Percentiles rank a stretch among this genome's conserved stretches.
phyloP scores from a whole-genome alignment of 2,329 filamentous ascomycete species.

The Bipolaris gigantea region DNA sequence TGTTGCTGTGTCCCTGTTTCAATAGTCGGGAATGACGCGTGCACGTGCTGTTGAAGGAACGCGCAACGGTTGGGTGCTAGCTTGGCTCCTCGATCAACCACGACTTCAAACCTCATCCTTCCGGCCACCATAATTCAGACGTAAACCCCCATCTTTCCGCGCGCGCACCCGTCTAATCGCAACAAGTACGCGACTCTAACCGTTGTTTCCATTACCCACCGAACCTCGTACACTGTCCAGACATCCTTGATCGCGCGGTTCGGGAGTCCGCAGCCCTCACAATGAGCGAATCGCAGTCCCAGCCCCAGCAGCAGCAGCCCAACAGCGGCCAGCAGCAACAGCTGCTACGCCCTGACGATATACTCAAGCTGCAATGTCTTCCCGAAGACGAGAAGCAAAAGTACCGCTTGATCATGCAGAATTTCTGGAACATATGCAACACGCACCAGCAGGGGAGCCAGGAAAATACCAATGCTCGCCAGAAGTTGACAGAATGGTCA shows the following conservation, averaged over 20 bases:
- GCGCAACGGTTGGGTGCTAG: constrained; percentile 6
- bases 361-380: constrained; percentile 45
- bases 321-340: constrained; percentile 27
- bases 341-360: constrained; percentile 40
- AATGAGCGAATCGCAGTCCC: constrained; percentile 42
- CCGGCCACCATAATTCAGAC: not conserved
- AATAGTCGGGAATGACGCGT: not conserved
- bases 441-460: constrained; percentile 52
- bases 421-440: constrained; percentile 58
- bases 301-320: constrained; percentile 25
- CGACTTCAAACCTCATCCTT: constrained; percentile 14
- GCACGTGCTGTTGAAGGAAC: constrained; percentile 22
- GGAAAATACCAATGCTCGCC: constrained; percentile 55
- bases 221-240: not conserved
- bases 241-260: constrained; percentile 6
- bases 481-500: constrained; percentile 56
- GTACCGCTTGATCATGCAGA: constrained; percentile 57
- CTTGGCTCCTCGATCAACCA: constrained; percentile 9
- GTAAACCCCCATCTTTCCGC: not conserved
- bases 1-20: not conserved
- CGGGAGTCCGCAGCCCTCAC: constrained; percentile 20
- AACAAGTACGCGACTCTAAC: not conserved
- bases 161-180: not conserved
- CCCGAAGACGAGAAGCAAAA: constrained; percentile 58
- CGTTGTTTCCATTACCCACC: not conserved